Evolutionary conservation across 257 asterid genomes (phyloP).

Genomic region (Agastache rugosa): DNA sequence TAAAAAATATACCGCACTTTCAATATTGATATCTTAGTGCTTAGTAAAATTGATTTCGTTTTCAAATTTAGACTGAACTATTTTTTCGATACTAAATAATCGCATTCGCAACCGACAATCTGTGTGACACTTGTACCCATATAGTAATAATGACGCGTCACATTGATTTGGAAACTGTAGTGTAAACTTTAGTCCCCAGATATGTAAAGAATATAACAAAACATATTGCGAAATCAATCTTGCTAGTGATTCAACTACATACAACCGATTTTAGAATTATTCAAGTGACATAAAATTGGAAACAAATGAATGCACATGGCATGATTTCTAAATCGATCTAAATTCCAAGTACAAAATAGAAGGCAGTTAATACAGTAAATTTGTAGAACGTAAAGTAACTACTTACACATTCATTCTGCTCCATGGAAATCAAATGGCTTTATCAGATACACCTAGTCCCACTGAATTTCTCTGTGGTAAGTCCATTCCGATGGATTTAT

Average conservation of each 20-base stretch:
- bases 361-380: not conserved
- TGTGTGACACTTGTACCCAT: too few species aligned
- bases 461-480: slow-evolving; percentile 21
- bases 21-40: too few species aligned
- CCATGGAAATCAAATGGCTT: not conserved
- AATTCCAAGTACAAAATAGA: not conserved
- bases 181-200: not conserved
- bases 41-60: too few species aligned
- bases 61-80: too few species aligned
- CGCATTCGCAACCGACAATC: too few species aligned
- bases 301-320: not conserved
- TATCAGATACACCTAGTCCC: slow-evolving; percentile 2
- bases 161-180: not conserved
- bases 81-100: too few species aligned
- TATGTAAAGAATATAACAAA: not conserved
- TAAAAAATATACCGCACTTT: too few species aligned
- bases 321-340: not conserved
- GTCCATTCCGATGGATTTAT: slow-evolving; percentile 42
- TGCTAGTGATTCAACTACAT: not conserved
- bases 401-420: slow-evolving; percentile 11
- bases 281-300: not conserved
- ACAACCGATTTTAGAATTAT: not conserved
- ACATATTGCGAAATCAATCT: not conserved
- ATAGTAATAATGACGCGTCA: too few species aligned
- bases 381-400: not conserved